phyloP scores from a whole-genome alignment of 352 stramenopile genomes.

The Aphanomyces euteiches region DNA sequence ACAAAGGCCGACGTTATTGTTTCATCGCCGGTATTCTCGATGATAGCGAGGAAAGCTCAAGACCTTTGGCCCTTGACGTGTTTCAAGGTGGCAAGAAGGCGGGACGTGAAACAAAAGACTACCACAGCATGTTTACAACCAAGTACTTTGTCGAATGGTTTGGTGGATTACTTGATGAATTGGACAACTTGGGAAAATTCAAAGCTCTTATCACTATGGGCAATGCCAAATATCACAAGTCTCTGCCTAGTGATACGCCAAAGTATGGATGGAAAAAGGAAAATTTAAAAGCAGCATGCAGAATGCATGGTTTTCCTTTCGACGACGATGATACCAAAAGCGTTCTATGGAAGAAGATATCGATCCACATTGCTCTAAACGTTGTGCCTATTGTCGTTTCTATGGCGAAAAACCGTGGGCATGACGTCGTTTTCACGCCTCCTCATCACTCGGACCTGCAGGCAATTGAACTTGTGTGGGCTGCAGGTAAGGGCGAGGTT shows the following conservation, averaged over 20 bases:
- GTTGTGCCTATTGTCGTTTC: slow-evolving; percentile 4
- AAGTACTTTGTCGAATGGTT: slow-evolving; percentile 10
- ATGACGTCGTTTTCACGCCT: slow-evolving; percentile 26
- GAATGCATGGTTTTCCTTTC: not conserved
- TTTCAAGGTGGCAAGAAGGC: slow-evolving; percentile 4
- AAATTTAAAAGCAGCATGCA: not conserved
- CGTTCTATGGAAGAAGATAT: not conserved
- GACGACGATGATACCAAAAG: not conserved
- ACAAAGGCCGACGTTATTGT: slow-evolving; percentile 25
- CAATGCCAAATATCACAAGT: slow-evolving; percentile 23
- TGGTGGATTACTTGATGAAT: not conserved
- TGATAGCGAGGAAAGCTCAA: not conserved
- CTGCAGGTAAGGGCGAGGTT: slow-evolving; percentile 22
- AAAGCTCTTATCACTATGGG: not conserved
- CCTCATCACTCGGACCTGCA: slow-evolving; percentile 29
- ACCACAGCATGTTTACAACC: slow-evolving; percentile 26
- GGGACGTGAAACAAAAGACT: slow-evolving; percentile 28
- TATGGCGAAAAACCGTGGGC: not conserved
- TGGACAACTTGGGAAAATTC: not conserved
- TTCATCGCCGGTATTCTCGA: slow-evolving; percentile 10
- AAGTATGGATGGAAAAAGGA: not conserved
- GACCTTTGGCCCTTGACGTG: slow-evolving; percentile 1
- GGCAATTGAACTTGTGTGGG: slow-evolving; percentile 27
- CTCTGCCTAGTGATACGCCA: not conserved
- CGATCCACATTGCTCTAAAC: not conserved